Percentiles rank a stretch among this genome's conserved stretches.
Evolutionary conservation across 208 protist species (phyloP).

Genomic region (Trypanosoma scelopori): DNA sequence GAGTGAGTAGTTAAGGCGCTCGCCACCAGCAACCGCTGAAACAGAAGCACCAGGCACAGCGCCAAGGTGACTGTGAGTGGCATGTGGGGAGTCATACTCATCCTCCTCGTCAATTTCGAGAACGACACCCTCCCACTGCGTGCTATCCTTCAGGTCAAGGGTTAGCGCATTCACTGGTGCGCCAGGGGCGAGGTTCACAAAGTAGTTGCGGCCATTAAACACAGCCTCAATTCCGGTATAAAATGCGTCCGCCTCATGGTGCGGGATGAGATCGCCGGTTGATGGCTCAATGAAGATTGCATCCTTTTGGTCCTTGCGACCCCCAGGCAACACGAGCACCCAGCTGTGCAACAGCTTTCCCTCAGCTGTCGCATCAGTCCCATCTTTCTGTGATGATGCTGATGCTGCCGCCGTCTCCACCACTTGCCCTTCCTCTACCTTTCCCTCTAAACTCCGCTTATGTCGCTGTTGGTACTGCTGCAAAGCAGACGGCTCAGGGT

Average conservation of each 20-base stretch:
- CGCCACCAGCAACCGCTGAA: neutral
- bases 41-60: neutral
- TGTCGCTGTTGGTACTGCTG: slow-evolving; percentile 2
- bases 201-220: slow-evolving; percentile 91
- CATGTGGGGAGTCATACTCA: slow-evolving; percentile 1
- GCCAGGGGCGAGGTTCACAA: slow-evolving; percentile 75
- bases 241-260: slow-evolving; percentile 33
- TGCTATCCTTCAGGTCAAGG: slow-evolving; percentile 57
- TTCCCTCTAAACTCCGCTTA: neutral
- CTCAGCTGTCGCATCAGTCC: neutral
- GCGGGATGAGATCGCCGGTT: slow-evolving; percentile 64
- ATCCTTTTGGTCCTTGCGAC: slow-evolving; percentile 49
- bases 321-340: slow-evolving; percentile 83
- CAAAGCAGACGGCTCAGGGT: slow-evolving; percentile 36
- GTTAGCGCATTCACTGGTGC: slow-evolving; percentile 58
- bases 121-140: slow-evolving; percentile 82
- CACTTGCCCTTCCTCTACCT: neutral
- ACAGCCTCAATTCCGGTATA: slow-evolving; percentile 88
- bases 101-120: slow-evolving; percentile 34
- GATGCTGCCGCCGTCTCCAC: neutral
- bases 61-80: neutral
- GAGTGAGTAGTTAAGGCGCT: neutral
- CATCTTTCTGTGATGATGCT: neutral
- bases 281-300: slow-evolving; percentile 86
- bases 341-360: slow-evolving; percentile 66